Conservation (phyloP, 257 asterid genomes). For the Voacanga thouarsii region DNA sequence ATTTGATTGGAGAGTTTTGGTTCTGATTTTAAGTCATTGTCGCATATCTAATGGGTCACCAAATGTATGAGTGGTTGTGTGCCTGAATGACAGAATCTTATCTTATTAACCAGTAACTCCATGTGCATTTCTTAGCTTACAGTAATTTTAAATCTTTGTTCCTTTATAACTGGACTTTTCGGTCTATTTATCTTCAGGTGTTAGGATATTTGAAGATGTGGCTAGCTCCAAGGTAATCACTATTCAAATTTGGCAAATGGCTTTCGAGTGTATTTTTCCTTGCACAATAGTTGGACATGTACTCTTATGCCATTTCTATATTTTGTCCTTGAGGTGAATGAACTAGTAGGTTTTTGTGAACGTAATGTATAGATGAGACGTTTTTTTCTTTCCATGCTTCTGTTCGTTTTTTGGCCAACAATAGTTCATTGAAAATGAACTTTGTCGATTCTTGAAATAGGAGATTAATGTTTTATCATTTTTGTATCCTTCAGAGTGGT, state of each 20-base stretch:
- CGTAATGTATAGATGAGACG: background rate
- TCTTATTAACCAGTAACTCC: background rate
- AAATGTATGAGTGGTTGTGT: background rate
- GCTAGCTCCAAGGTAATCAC: constrained; percentile 63
- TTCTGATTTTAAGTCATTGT: background rate
- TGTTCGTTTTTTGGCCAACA: background rate
- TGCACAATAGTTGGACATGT: background rate
- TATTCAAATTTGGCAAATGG: background rate
- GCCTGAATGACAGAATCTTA: background rate
- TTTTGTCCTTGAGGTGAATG: background rate
- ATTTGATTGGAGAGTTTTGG: background rate
- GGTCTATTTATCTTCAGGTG: constrained; percentile 57
- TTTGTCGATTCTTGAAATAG: background rate
- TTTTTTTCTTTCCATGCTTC: background rate
- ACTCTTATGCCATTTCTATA: background rate
- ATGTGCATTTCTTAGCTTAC: background rate
- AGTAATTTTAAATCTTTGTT: background rate
- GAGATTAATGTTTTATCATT: background rate
- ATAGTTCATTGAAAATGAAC: background rate
- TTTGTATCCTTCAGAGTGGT: constrained; percentile 42
- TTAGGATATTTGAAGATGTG: constrained; percentile 89
- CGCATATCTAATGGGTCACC: background rate
- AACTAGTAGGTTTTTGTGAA: background rate
- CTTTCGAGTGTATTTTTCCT: background rate
- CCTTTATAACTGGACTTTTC: constrained; percentile 12